A percentile compares a stretch with the other conserved stretches of the same genome.
Conservation (phyloP, 192 early-diverging fungal genomes). For the Lunasporangiospora selenospora region DNA sequence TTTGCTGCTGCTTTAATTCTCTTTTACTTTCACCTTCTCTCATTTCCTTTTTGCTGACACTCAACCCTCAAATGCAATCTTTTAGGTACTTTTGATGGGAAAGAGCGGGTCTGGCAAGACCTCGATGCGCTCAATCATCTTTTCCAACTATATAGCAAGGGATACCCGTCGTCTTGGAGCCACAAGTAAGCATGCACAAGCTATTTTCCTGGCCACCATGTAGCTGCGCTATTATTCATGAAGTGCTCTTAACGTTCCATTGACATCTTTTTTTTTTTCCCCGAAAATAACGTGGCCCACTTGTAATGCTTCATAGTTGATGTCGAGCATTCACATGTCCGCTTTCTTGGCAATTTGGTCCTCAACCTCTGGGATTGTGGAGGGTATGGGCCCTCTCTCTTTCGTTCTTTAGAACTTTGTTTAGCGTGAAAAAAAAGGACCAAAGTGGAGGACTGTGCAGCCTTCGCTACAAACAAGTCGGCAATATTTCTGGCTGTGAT, state of each 20-base stretch:
- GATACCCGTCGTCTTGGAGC: slow-evolving; percentile 96
- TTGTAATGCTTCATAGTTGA: slow-evolving; percentile 68
- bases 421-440: too few species aligned
- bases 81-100: slow-evolving; percentile 98
- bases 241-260: too few species aligned
- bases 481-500: neutral
- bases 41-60: neutral
- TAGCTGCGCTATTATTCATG: too few species aligned
- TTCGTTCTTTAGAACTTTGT: too few species aligned
- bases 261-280: neutral
- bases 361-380: slow-evolving; percentile 99
- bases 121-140: slow-evolving; percentile 98
- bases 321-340: slow-evolving; percentile 95
- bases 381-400: slow-evolving; percentile 67
- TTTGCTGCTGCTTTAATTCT: too few species aligned
- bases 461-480: too few species aligned
- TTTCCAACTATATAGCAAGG: slow-evolving; percentile 94
- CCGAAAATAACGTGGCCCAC: neutral
- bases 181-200: slow-evolving; percentile 78
- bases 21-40: too few species aligned
- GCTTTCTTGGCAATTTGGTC: slow-evolving; percentile 93
- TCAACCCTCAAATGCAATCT: too few species aligned
- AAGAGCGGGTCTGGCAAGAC: slow-evolving; percentile 98
- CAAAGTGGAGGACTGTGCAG: too few species aligned
- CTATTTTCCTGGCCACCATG: too few species aligned